Evolutionary conservation across 768 basidiomycete genomes (phyloP), one percentile per base, ranked within the genome.

Genomic region (Termitomyces sp.): DNA sequence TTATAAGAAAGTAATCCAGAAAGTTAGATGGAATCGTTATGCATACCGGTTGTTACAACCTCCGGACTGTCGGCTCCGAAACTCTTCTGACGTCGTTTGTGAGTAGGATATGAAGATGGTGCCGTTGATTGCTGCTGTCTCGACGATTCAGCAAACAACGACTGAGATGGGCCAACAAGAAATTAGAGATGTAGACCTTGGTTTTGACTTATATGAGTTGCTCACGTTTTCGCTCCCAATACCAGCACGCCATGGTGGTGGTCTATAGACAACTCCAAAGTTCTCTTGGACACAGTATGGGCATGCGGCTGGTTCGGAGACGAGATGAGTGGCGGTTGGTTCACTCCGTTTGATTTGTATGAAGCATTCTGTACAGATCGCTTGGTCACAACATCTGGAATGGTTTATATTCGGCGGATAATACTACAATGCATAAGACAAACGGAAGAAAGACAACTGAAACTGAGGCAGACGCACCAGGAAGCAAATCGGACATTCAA

Each of bases 351-450:
- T 98, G 75, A 99, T 98, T 75, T 98, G 96, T 21, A 98, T 94
- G 67, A 99, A 98, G 69, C 97, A 99, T 73, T 99, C 97, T 37
- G 97, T 98, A 70, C 97, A 99, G 60, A 99, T 96, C 21, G 92
- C 89, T 64, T 99, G 97, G 78, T 96, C 95, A 70, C 97, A 99
- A 70, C 97, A 99, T 68, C 97, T 84, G 38, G 97, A 98, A 65
- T 87, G 89, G 69, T 98, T 98, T 73, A 98, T 97, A 73, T 98
- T 96, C 45, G 90, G 82, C 23, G 97, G 97, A 68, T 98, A 99
- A 72, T 96, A 98, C 96, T 99, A 68, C 25, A 27, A 53, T 38
- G 21, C 37, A 60, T 63, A 53, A 57, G 55, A 60, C 37, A 64
- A 62, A 62, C 66, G 60, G 63, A 67, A 69, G 73, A 65, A 52